Evolutionary conservation across 495 filamentous ascomycete genomes (phyloP), one percentile per base, ranked within the genome.

Genomic region (Aspergillus saccharolyticus): DNA sequence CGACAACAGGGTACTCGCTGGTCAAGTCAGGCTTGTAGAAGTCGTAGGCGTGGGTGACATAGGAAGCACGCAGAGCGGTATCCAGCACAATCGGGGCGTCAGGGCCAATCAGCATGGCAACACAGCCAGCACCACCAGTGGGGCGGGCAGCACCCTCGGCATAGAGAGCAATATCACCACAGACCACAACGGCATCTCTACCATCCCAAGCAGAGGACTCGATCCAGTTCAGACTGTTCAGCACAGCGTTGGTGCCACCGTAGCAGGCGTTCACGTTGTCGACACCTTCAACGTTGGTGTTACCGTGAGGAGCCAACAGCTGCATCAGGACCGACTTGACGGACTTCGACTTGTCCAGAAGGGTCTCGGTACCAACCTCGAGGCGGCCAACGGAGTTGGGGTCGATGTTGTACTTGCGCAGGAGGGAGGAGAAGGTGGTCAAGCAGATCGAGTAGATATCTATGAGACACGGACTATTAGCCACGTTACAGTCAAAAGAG

Each of bases 251-350:
- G 71, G 94, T 98, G 57, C 94, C 94, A 64, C 94, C 94, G 71
- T 98, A 98, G 84, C 94, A 98, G 54, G 94, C 94, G 69, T 98
- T 98, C 65, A 98, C 78, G 22, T 88, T 96, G 74, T 98, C 94
- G 28, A 97, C 85, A 74, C 94, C 94, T 78, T 97, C 95, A 46
- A 98, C 80, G 78, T 96, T 96, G 80, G 86, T 91, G 71, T 90
- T 90, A 58, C 84, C 86, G 68, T 87, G 87, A 48, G 86, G 79
- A 67, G 86, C 82, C 66, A 98, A 96, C 24, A 98, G 82, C 78
- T 97, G 94, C 94, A 98, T 98, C 61, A 97, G 76, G 51, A 98
- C 93, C n/a, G 92, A 89, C 84, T 98, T 98, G 80, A 98, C 94
- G 24, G 95, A 97, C 82, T 98, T 98, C 64, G 94, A 97, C 83